Evolutionary conservation across 23 red algal genomes (phyloP).

Genomic region (Gracilariopsis chorda): DNA sequence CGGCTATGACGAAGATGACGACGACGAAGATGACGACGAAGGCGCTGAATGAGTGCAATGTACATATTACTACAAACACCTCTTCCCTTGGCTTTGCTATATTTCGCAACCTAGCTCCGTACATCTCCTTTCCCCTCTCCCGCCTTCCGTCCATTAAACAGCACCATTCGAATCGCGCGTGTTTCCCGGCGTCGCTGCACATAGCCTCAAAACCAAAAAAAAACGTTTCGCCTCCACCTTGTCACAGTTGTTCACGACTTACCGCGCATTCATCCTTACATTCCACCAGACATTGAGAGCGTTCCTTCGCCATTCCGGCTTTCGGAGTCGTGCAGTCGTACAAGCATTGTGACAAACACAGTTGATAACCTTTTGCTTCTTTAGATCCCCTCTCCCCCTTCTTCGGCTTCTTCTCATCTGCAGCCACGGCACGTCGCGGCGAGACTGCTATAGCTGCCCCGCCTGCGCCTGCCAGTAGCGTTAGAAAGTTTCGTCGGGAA

Average conservation of each 20-base stretch:
- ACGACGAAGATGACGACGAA: neutral
- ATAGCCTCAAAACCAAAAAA: neutral
- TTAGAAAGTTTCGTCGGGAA: neutral
- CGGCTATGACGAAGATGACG: neutral
- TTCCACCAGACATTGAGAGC: constrained; percentile 37
- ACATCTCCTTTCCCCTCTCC: neutral
- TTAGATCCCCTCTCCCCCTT: constrained; percentile 59
- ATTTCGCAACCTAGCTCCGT: neutral
- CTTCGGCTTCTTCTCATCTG: constrained; percentile 45
- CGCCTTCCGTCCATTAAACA: neutral
- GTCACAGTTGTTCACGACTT: constrained; percentile 60
- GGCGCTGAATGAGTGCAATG: neutral
- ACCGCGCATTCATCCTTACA: constrained; percentile 82
- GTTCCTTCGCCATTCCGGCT: constrained; percentile 59
- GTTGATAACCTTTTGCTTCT: constrained; percentile 74
- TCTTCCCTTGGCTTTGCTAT: neutral
- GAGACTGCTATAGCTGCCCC: neutral
- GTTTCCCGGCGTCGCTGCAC: neutral
- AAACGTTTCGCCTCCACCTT: neutral
- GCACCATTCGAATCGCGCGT: neutral
- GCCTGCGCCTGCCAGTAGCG: neutral
- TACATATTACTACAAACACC: neutral
- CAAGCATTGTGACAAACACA: constrained; percentile 71
- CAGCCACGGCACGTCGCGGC: constrained; percentile 8
- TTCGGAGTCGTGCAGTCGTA: constrained; percentile 69